Percentiles rank a stretch among this genome's conserved stretches.
Conservation (phyloP, 768 basidiomycete species). For the Russula foetens region DNA sequence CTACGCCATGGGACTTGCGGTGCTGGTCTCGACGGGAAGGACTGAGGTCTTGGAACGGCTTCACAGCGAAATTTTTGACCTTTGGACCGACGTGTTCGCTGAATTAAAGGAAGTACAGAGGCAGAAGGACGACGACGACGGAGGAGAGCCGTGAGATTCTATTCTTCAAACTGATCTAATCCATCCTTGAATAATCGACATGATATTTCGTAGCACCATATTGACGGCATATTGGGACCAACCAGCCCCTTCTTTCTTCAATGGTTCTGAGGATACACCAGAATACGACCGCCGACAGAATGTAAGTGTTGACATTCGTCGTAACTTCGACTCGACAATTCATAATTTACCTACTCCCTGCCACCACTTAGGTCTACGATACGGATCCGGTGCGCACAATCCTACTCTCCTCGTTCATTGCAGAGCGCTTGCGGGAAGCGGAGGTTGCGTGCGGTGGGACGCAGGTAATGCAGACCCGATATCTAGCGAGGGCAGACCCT, state of each 20-base stretch:
- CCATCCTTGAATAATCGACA: neutral
- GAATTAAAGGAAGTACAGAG: conserved; percentile 66
- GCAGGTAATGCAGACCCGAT: conserved; percentile 48
- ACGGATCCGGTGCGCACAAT: conserved; percentile 63
- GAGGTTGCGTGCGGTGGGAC: conserved; percentile 53
- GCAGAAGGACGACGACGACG: conserved; percentile 22
- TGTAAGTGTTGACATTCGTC: conserved; percentile 34
- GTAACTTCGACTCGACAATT: neutral
- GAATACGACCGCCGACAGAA: conserved; percentile 71
- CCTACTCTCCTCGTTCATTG: conserved; percentile 55
- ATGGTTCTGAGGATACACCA: conserved; percentile 57
- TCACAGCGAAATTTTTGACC: conserved; percentile 67
- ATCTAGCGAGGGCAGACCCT: conserved; percentile 61
- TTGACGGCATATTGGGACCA: conserved; percentile 67
- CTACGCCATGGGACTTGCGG: conserved; percentile 72
- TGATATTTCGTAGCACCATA: conserved; percentile 22
- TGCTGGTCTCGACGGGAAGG: conserved; percentile 66
- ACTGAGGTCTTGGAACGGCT: conserved; percentile 66
- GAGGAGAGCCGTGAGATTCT: conserved; percentile 4
- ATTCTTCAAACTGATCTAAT: neutral
- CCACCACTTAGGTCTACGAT: conserved; percentile 46
- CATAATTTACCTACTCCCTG: neutral
- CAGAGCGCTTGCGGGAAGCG: conserved; percentile 51
- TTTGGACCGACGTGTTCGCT: conserved; percentile 85
- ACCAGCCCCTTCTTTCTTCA: conserved; percentile 50